Conservation (phyloP, 352 stramenopile species). For the Pythium biforme region DNA sequence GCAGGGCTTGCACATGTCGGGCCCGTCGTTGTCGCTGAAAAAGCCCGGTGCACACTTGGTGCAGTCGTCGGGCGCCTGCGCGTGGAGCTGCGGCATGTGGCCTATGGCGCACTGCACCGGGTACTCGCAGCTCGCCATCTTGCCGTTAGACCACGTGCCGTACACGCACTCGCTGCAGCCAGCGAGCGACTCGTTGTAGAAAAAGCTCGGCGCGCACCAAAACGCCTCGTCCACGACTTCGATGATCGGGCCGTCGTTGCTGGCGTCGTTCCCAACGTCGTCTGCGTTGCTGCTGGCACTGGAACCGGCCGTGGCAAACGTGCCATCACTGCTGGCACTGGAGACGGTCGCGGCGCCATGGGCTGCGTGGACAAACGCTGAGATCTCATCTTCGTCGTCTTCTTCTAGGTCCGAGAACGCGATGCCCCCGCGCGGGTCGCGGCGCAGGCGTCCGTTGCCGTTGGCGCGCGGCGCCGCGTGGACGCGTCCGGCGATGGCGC, state of each 20-base stretch:
- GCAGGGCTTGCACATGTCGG: constrained; percentile 44
- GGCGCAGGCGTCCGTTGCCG: no score
- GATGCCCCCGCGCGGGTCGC: constrained; percentile 8
- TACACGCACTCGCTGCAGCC: constrained; percentile 39
- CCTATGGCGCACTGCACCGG: constrained; percentile 32
- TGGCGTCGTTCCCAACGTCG: background rate
- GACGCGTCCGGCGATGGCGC: constrained; percentile 1
- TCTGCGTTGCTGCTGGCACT: background rate
- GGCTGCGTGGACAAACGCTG: background rate
- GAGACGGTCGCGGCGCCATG: background rate
- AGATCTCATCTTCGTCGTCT: constrained; percentile 2
- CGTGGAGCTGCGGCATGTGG: constrained; percentile 34
- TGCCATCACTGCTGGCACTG: background rate
- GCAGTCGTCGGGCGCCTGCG: constrained; percentile 28
- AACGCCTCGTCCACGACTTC: constrained; percentile 16
- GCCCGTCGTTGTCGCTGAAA: constrained; percentile 35
- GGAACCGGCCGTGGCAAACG: no score
- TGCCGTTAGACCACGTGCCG: constrained; percentile 45
- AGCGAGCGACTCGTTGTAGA: constrained; percentile 29
- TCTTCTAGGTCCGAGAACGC: constrained; percentile 21
- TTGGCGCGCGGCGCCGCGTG: background rate
- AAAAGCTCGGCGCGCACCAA: constrained; percentile 39
- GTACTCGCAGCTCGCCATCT: constrained; percentile 40
- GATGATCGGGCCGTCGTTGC: constrained; percentile 6
- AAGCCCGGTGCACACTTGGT: constrained; percentile 34